Evolutionary conservation across 208 protist genomes (phyloP).

Genomic region (Acanthamoeba royreba): DNA sequence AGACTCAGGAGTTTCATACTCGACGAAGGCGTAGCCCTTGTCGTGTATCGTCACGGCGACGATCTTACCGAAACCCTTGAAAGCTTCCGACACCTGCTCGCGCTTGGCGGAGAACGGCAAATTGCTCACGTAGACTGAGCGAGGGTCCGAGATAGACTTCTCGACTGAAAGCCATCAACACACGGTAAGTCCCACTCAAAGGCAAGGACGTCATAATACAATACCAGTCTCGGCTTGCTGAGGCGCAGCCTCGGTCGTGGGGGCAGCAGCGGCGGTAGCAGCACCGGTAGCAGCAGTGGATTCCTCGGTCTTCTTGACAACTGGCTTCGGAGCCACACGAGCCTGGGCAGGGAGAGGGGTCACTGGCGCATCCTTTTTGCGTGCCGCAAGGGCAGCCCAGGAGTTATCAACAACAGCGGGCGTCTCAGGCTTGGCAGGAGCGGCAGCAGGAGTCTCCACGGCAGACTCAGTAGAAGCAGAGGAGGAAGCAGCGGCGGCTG

Average conservation of each 20-base stretch:
- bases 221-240: too few species aligned
- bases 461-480: neutral
- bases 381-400: neutral
- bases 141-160: neutral
- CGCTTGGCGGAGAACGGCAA: neutral
- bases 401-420: neutral
- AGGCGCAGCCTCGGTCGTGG: neutral
- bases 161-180: neutral
- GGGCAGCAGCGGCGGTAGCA: neutral
- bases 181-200: too few species aligned
- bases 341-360: neutral
- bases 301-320: neutral
- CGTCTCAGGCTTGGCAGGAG: neutral
- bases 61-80: slow-evolving; percentile 8
- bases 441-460: too few species aligned
- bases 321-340: neutral
- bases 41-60: neutral
- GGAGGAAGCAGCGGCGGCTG: neutral
- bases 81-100: neutral
- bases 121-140: neutral
- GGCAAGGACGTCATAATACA: too few species aligned
- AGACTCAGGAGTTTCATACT: neutral
- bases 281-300: neutral
- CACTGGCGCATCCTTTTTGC: neutral
- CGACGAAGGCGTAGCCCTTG: slow-evolving; percentile 7